Evolutionary conservation across 2,329 filamentous ascomycete genomes (phyloP).

Genomic region (Truncatella angustata): DNA sequence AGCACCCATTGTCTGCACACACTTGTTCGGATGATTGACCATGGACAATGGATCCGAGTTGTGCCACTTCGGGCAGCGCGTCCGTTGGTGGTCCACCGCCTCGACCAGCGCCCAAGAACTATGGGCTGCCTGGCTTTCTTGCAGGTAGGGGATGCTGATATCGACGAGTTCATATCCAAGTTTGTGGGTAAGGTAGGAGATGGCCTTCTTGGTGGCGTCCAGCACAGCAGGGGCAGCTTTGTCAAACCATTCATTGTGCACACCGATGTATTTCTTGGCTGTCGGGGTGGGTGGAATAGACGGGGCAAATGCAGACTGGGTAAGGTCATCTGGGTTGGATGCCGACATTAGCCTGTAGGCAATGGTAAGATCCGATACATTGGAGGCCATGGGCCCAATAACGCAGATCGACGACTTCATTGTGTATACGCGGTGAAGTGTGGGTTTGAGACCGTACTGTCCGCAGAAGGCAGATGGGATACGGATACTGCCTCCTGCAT

Average conservation of each 20-base stretch:
- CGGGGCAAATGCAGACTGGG: constrained; percentile 62
- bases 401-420: constrained; percentile 58
- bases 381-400: constrained; percentile 72
- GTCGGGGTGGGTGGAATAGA: constrained; percentile 43
- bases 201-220: constrained; percentile 57
- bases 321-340: constrained; percentile 62
- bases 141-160: constrained; percentile 64
- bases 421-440: constrained; percentile 65
- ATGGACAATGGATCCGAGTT: constrained; percentile 46
- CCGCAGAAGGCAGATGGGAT: constrained; percentile 76
- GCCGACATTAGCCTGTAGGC: constrained; percentile 80
- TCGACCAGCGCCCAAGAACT: constrained; percentile 75
- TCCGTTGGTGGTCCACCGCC: constrained; percentile 48
- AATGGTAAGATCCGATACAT: constrained; percentile 72
- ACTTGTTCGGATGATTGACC: constrained; percentile 65
- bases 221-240: constrained; percentile 64
- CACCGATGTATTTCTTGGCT: constrained; percentile 64
- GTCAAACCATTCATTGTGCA: constrained; percentile 68
- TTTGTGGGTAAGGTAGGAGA: constrained; percentile 47
- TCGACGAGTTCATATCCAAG: constrained; percentile 52
- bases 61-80: constrained; percentile 38
- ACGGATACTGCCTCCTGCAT: constrained; percentile 74
- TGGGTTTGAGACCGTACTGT: constrained; percentile 77
- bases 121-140: constrained; percentile 74
- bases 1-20: constrained; percentile 64